These are phyloP conservation scores for Rhizoclosmatium sp. DNA, from an alignment of 192 early-diverging fungal species.

Conservation along the genomic window DNA sequence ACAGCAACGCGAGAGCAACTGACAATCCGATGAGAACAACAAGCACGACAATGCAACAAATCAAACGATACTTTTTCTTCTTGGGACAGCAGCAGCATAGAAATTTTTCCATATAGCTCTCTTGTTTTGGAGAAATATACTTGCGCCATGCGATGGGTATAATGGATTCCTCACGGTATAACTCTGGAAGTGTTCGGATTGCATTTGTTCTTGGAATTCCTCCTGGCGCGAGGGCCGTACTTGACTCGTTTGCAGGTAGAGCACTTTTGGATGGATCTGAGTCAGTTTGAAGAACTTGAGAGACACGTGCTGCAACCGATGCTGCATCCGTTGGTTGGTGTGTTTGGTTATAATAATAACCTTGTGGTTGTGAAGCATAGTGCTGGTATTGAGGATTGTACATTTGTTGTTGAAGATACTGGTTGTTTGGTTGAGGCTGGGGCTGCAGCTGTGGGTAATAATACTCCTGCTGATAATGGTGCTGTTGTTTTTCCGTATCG, in stretches of 20 bases:
- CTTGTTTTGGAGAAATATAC: not conserved
- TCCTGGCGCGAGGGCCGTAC: not conserved
- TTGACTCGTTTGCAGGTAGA: too few species aligned
- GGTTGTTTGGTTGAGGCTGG: not conserved
- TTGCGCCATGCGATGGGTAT: not conserved
- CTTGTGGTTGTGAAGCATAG: too few species aligned
- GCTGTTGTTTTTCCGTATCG: not conserved
- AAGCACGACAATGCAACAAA: slow-evolving; percentile 16
- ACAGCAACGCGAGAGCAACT: slow-evolving; percentile 5
- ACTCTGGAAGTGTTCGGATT: not conserved
- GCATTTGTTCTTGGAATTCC: not conserved
- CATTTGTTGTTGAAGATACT: not conserved
- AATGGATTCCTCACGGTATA: slow-evolving; percentile 13
- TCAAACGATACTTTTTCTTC: slow-evolving; percentile 8
- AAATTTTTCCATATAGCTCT: not conserved
- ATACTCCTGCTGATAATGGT: too few species aligned
- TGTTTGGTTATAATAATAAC: too few species aligned
- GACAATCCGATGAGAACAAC: slow-evolving; percentile 20
- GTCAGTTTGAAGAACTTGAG: too few species aligned
- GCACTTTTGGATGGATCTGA: too few species aligned
- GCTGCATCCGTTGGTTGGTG: too few species aligned
- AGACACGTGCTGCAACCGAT: too few species aligned
- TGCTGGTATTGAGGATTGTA: too few species aligned
- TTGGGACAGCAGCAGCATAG: slow-evolving; percentile 25
- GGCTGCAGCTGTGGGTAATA: not conserved